Base-by-base conservation (phyloP, 805 yeast genomes). In the Candida peoriensis region DNA sequence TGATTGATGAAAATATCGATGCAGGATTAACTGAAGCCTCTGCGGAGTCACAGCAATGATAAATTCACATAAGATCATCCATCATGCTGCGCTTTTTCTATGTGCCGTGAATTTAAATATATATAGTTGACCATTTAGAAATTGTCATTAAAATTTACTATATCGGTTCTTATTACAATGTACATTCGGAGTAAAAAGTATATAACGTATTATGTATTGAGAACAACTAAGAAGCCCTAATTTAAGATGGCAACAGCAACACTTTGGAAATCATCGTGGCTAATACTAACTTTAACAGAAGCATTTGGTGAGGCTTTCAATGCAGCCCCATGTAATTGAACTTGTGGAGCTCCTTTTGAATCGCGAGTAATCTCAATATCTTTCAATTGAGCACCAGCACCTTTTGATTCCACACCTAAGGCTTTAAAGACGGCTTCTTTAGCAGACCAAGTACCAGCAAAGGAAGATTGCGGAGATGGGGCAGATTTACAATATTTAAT, bases 341-440 rank as follows among this genome's bases (percentile, higher is more conserved):
- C 98, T 39, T 66, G 63, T 36, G 99, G 99, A 33, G 85, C 95
- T 37, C 77, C 78, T 32, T 64, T 47, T 24, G 64, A 60, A 46
- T 74, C 80, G 53, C 90, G 81, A 20, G 68, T 51, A 52, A 93
- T 85, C 67, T 90, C 97, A 63, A 93, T 94, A 41, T 87, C 96
- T 58, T 74, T 76, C 66, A 93, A 73, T 22, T 95, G 71, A 24
- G 98, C 97, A 42, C 97, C 98, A 12, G 90, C 96, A 41, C 99
- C 99, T 57, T 79, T 76, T 30, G 95, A 78, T 55, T 75, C 74
- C 43, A 86, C 95, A 42, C 93, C 89, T 55, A 93, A 70, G 14
- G 96, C 85, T 70, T 93, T 93, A 80, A 93, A 93, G 23, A 89
- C 97, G 28, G 99, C 98, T 68, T 93, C 99, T 67, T 93, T 93